These are phyloP conservation scores for Haematococcus lacustris DNA, from an alignment of 139 green algal species.

Conservation along the genomic window DNA sequence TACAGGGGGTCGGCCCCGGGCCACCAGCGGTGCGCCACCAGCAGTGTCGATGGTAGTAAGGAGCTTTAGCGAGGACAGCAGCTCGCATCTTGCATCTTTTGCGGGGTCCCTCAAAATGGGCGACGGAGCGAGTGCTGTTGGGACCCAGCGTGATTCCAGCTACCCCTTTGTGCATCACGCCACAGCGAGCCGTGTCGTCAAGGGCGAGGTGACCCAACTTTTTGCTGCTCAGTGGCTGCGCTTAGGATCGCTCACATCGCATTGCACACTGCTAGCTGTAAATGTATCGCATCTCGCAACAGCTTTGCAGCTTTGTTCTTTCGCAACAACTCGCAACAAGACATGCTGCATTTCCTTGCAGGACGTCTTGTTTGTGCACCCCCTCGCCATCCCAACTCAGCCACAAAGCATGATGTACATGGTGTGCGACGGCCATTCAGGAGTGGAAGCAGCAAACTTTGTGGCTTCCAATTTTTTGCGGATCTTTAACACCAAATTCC, in stretches of 20 bases:
- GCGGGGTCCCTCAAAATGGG: no score
- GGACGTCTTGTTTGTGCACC: conserved; percentile 31
- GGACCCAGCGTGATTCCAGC: no score
- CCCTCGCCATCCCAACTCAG: conserved; percentile 15
- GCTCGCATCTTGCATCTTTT: no score
- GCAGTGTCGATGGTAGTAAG: no score
- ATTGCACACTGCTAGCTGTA: not conserved
- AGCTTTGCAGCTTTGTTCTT: not conserved
- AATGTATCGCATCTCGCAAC: not conserved
- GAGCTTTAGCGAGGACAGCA: no score
- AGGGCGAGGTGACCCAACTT: conserved; percentile 23
- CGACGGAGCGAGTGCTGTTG: no score
- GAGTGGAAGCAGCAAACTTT: conserved; percentile 15
- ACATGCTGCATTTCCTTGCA: not conserved
- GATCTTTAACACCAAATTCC: conserved; percentile 17
- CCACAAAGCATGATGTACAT: conserved; percentile 17
- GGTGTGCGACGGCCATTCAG: conserved; percentile 19
- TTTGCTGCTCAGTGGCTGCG: not conserved
- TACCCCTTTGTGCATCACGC: conserved; percentile 17
- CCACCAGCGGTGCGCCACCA: no score
- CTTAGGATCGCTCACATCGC: not conserved
- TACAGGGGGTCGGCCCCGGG: no score
- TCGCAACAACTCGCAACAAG: not conserved
- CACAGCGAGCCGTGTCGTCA: conserved; percentile 28
- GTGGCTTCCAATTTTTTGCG: conserved; percentile 16